Conservation (phyloP, 1,139 yeast species). For the Ogataea hybrid region DNA sequence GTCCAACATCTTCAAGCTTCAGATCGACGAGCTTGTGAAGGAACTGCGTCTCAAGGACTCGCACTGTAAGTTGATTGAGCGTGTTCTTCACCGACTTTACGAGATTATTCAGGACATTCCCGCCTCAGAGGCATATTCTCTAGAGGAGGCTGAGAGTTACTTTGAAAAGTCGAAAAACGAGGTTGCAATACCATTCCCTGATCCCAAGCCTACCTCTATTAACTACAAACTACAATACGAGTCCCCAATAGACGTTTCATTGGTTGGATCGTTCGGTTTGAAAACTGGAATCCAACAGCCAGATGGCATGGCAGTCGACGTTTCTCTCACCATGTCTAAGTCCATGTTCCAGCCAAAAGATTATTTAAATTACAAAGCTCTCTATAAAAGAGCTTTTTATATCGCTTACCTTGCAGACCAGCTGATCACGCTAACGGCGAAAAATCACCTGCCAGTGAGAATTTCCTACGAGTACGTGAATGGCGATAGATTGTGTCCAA, state of each 20-base stretch:
- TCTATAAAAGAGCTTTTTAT: conserved; percentile 87
- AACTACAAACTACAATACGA: conserved; percentile 70
- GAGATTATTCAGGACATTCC: conserved; percentile 66
- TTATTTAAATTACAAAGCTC: conserved; percentile 82
- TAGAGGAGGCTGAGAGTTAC: conserved; percentile 50
- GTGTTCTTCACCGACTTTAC: conserved; percentile 72
- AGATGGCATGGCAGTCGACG: conserved; percentile 65
- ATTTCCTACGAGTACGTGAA: conserved; percentile 60
- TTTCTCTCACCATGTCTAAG: conserved; percentile 79
- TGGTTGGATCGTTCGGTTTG: conserved; percentile 87
- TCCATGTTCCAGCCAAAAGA: conserved; percentile 80
- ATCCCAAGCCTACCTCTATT: conserved; percentile 67
- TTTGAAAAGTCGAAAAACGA: conserved; percentile 46
- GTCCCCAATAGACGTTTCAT: conserved; percentile 73
- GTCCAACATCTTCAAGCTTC: conserved; percentile 89
- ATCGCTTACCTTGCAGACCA: conserved; percentile 72
- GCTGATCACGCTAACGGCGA: conserved; percentile 52
- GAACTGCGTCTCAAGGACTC: conserved; percentile 75
- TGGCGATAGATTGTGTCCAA: conserved; percentile 66
- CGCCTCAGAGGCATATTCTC: conserved; percentile 46
- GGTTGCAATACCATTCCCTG: conserved; percentile 79
- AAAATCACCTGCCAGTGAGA: conserved; percentile 57
- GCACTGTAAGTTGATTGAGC: conserved; percentile 66
- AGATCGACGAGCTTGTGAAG: conserved; percentile 83
- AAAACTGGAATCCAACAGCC: conserved; percentile 72